Base-by-base conservation (phyloP, 441 rosid species). In the Populus trichocarpa region DNA sequence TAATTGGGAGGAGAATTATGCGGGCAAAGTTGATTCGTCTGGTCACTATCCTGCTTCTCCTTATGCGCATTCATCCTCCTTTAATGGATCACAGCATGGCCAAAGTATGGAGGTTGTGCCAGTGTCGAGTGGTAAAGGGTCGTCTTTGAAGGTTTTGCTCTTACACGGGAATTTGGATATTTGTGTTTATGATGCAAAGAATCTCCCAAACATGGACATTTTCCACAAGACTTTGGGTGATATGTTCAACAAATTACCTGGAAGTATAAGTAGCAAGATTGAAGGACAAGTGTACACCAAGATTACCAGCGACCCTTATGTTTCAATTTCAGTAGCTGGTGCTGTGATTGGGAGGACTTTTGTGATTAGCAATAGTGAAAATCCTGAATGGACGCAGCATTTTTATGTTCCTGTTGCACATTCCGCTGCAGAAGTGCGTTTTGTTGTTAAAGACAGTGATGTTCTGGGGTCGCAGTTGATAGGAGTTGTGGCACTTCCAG, bases 121-220 rank as follows among this genome's bases (percentile, higher is more conserved):
- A 13, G 83, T 81, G 67, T 84, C 78, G 35, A 79, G 63, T 76
- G 78, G 40, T 65, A 83, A 84, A 83, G 93, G 90, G 32, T 30
- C 32, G 70, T 92, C 96, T 57, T 72, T 86, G 86, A 90, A 77
- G 82, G 92, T 89, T 80, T 84, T 91, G 72, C 86, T 96, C 42
- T 74, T 96, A 70, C 99, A 96, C 69, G 99, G 99, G 23, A 88
- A 92, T 83, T 83, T 96, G 83, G 98, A 96, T 83, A 91, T 94
- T 42, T 88, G 88, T 88, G 92, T 96, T 36, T 78, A 71, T 78
- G 89, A 90, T 30, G 98, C 99, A 0, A 85, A 70, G 64, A 88
- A 90, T 81, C 98, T 96, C 76, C 99, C 99, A 25, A 96, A 96
- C 87, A 96, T 94, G 99, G 99, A 94, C 82, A 87, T 90, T 91